phyloP scores from a whole-genome alignment of 192 early-diverging fungal species.

The Backusella mclennaniae region DNA sequence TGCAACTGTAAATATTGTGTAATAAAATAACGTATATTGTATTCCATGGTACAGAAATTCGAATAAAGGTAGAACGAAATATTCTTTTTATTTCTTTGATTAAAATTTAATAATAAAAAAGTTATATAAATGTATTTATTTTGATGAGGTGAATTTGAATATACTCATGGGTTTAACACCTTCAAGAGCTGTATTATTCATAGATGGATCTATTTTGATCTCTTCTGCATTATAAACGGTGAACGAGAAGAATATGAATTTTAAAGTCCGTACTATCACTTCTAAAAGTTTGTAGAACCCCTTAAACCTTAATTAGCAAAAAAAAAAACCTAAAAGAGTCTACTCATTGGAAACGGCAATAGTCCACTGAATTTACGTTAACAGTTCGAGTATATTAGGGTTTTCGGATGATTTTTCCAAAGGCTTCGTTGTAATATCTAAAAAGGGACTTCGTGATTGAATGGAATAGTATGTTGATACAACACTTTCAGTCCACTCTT shows the following conservation, averaged over 20 bases:
- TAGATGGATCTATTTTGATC: neutral
- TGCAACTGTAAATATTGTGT: neutral
- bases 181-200: neutral
- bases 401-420: neutral
- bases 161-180: neutral
- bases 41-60: neutral
- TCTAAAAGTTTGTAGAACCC: neutral
- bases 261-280: neutral
- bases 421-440: neutral
- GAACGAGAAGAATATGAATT: neutral
- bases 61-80: neutral
- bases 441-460: neutral
- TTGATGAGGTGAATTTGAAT: neutral
- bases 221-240: neutral
- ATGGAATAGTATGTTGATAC: neutral
- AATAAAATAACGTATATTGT: neutral
- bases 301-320: neutral
- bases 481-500: neutral
- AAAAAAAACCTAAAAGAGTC: neutral
- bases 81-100: neutral
- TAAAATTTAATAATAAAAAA: neutral
- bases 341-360: neutral
- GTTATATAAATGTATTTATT: neutral
- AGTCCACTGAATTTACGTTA: neutral
- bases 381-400: neutral